Conservation (phyloP, 1,284 basidiomycete species). For the Spongiforma sp. region DNA sequence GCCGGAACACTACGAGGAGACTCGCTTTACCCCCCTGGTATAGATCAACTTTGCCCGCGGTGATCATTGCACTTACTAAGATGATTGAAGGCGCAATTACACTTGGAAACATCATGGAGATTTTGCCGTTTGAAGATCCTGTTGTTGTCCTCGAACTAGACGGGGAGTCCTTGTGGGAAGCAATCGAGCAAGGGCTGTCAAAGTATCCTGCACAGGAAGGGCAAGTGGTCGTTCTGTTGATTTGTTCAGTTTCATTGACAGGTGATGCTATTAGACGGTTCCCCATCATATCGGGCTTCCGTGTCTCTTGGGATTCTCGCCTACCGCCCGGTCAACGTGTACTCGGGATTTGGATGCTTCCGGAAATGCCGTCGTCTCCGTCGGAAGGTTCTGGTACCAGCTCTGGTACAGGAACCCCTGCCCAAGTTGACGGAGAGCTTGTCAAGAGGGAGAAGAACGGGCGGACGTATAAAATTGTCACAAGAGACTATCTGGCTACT, state of each 20-base stretch:
- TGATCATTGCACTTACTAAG: constrained; percentile 3
- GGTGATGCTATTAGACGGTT: constrained; percentile 71
- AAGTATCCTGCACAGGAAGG: constrained; percentile 96
- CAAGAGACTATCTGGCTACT: constrained; percentile 76
- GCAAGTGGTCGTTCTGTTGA: constrained; percentile 42
- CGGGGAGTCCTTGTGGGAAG: constrained; percentile 82
- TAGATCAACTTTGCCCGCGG: constrained; percentile 6
- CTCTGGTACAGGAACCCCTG: constrained; percentile 45
- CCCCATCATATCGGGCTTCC: constrained; percentile 87
- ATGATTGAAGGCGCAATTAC: constrained; percentile 65
- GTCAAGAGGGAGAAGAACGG: constrained; percentile 61
- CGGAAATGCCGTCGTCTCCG: constrained; percentile 50
- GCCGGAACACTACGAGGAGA: constrained; percentile 90
- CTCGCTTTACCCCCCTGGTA: constrained; percentile 83
- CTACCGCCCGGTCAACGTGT: constrained; percentile 74
- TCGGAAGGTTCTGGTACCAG: constrained; percentile 42
- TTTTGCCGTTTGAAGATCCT: constrained; percentile 90
- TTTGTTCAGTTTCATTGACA: constrained; percentile 5
- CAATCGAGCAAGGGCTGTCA: constrained; percentile 75
- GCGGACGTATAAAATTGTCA: constrained; percentile 76
- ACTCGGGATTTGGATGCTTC: constrained; percentile 68
- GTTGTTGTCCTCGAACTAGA: constrained; percentile 84
- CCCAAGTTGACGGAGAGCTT: constrained; percentile 52
- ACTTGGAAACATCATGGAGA: constrained; percentile 85
- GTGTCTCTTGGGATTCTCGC: constrained; percentile 87